Base-by-base conservation (phyloP, 257 asterid species). In the Rehmannia glutinosa region DNA sequence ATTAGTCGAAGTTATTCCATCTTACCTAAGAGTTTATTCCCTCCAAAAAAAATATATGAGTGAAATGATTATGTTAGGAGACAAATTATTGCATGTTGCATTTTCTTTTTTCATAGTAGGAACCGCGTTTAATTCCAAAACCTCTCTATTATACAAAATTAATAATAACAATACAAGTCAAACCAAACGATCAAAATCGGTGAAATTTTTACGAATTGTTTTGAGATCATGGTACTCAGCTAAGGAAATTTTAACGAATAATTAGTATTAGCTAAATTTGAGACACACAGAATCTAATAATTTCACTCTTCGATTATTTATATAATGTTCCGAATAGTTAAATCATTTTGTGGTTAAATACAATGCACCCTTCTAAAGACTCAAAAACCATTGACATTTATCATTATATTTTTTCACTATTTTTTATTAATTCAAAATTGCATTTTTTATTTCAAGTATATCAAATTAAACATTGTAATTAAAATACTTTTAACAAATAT, bases 1-100 rank as follows among this genome's bases (percentile, higher is more conserved):
- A 57, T 51, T 42, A 64, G 77, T 73, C 68, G 35, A 77, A 73
- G 51, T 68, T 73, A 73, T 77, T 73, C 76, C 53, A 42, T 17
- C 36, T 64, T 73, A 33, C 66, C 24, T 25, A 39, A 45, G 35
- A 64, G 41, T 12, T 38, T 53, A 50, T 23, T 73, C 16, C 25
- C 27, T 4, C 5, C 25, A 53, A 64, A 39, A n/a, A 72, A 77
- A 24, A 45, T 62, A 1, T n/a, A 55, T 8, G 7, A 47, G 69
- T 39, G 73, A 35, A 76, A 66, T 71, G 41, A 72, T 72, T 67
- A 72, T 46, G 69, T 61, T 67, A 64, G 69, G 59, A 32, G 46
- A 71, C 66, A 71, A 61, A 72, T 62, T 52, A 71, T 71, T 67
- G 53, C 66, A 10, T 46, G 68, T 68, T 66, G 51, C 24, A 24